Conservation (phyloP, 371 early-diverging fungal genomes). For the Lichtheimia corymbifera region DNA sequence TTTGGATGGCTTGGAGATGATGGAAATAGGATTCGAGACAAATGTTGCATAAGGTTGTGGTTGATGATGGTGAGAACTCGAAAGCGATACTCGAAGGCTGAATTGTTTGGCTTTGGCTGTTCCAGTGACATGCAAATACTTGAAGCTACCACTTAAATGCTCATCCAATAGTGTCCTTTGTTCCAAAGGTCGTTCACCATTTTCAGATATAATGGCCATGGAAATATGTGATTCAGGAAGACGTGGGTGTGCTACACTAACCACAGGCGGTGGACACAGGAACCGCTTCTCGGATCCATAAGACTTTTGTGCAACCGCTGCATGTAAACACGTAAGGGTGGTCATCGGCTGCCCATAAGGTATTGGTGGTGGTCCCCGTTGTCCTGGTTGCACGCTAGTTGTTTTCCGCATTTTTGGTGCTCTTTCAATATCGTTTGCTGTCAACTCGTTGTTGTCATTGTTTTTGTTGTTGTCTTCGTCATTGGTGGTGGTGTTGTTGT, state of each 20-base stretch:
- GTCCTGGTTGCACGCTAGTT: neutral
- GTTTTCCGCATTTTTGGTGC: constrained; percentile 10
- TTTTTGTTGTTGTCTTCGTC: too few species aligned
- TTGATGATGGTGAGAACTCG: neutral
- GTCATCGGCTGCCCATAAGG: constrained; percentile 25
- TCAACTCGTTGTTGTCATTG: neutral
- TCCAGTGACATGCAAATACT: constrained; percentile 74
- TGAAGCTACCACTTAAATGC: constrained; percentile 53
- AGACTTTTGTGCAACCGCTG: constrained; percentile 81
- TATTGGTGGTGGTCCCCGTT: constrained; percentile 1
- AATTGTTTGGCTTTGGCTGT: constrained; percentile 80
- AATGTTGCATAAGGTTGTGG: constrained; percentile 54
- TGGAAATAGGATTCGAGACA: constrained; percentile 69
- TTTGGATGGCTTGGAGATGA: constrained; percentile 87
- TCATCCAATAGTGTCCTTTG: constrained; percentile 61
- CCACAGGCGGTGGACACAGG: constrained; percentile 82
- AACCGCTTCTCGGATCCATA: constrained; percentile 89
- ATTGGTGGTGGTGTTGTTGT: too few species aligned
- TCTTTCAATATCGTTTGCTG: neutral
- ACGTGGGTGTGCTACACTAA: constrained; percentile 34
- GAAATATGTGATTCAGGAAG: constrained; percentile 54
- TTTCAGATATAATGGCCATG: constrained; percentile 66
- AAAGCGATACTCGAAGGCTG: constrained; percentile 61
- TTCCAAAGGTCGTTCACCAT: constrained; percentile 48
- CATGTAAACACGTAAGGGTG: constrained; percentile 61